Evolutionary conservation across 73 alveolate genomes (phyloP), one percentile per base, ranked within the genome.

Genomic region (Symbiodinium pilosum): DNA sequence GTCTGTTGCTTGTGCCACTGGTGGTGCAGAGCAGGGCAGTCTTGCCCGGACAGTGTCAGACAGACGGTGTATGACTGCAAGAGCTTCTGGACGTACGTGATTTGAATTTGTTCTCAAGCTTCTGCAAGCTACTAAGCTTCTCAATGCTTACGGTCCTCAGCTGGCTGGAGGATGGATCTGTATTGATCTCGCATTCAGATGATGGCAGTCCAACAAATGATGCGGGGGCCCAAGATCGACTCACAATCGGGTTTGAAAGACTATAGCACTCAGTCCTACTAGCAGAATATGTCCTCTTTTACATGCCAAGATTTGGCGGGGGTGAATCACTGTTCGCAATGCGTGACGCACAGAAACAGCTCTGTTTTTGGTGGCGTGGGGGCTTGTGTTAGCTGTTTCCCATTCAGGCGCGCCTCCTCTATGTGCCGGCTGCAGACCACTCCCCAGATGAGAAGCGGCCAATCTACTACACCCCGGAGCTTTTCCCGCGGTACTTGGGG

Each of bases 401-500:
- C n/a, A n/a, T 24, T 43, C 43, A 89, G 95, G 95, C 97, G 24
- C 97, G 97, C 52, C 52, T 91, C 84, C 77, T 91, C 42, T 84
- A 91, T 68, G 97, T 91, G 81, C 97, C 97, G 1, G 97, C 97
- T 12, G 88, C 71, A 11, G 97, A 91, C 18, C 97, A 91, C 52
- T 81, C 51, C 9, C 75, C 73, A 1, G 89, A 86, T 52, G 84
- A 85, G 77, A 68, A 91, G 89, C 97, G 97, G 39, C 97, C 97
- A 43, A 91, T 91, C 52, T 91, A 40, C 89, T 43, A 54, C 97
- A 43, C 97, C 40, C 83, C 97, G 88, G 97, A 91, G 86, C 68
- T 40, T 88, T 91, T 69, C 68, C 97, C 97, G 18, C 97, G 97
- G 30, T 91, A 91, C 54, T 26, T 91, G 88, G 97, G 97, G 97